These are phyloP conservation scores for Triangularia verruculosa DNA, from an alignment of 2,329 filamentous ascomycete genomes.

Conservation along the genomic window DNA sequence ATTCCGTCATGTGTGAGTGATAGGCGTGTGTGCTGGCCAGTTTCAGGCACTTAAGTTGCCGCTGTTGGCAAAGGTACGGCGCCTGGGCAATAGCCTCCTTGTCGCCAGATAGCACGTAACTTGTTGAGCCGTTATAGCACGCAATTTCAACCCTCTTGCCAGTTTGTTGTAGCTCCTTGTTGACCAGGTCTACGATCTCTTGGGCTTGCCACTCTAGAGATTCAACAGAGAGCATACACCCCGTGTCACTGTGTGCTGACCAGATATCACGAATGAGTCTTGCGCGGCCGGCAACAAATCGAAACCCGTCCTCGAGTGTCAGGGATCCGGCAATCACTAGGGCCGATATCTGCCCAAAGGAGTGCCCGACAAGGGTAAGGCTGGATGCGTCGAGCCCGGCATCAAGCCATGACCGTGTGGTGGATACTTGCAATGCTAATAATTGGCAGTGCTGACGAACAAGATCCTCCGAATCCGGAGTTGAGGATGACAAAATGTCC, in stretches of 20 bases:
- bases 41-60: constrained; percentile 33
- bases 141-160: constrained; percentile 36
- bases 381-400: constrained; percentile 30
- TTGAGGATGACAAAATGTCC: constrained; percentile 29
- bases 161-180: constrained; percentile 10
- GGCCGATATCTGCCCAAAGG: constrained; percentile 41
- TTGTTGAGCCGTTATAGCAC: constrained; percentile 45
- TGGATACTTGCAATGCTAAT: constrained; percentile 41
- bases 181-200: not conserved
- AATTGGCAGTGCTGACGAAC: constrained; percentile 36
- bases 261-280: constrained; percentile 31
- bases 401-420: constrained; percentile 37
- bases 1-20: constrained; percentile 43
- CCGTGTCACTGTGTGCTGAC: constrained; percentile 34
- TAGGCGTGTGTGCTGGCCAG: constrained; percentile 48
- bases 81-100: constrained; percentile 31
- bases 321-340: constrained; percentile 36
- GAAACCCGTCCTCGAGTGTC: constrained; percentile 33
- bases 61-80: not conserved
- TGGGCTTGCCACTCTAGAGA: constrained; percentile 14
- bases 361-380: constrained; percentile 37
- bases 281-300: constrained; percentile 31
- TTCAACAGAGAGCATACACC: constrained; percentile 38
- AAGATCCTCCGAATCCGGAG: constrained; percentile 26
- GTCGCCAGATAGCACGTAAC: constrained; percentile 42